A percentile compares a stretch with the other conserved stretches of the same genome.
Evolutionary conservation across 2,329 filamentous ascomycete species (phyloP).

Genomic region (Geosmithia putterillii): DNA sequence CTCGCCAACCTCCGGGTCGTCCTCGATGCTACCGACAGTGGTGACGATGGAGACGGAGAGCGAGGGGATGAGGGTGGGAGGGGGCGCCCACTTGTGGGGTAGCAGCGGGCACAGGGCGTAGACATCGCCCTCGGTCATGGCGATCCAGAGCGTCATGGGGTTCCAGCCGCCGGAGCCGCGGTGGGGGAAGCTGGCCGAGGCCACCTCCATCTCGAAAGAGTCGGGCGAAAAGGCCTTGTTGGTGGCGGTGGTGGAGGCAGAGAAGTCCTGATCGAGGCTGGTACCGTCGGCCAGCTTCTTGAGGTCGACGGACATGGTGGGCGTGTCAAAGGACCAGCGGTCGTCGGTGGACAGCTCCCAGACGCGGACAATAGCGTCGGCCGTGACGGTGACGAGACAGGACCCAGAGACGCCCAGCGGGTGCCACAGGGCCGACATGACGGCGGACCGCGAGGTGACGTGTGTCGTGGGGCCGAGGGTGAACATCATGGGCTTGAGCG

Average conservation of each 20-base stretch:
- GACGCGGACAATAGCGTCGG: constrained; percentile 74
- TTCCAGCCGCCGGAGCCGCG: constrained; percentile 73
- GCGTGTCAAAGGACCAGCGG: constrained; percentile 76
- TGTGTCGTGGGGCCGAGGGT: constrained; percentile 89
- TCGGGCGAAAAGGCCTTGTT: constrained; percentile 82
- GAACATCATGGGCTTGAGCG: constrained; percentile 73
- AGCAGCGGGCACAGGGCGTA: constrained; percentile 88
- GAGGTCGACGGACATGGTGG: constrained; percentile 74
- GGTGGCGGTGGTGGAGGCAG: constrained; percentile 59
- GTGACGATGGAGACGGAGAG: constrained; percentile 74
- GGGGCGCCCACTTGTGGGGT: constrained; percentile 74
- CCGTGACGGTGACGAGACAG: constrained; percentile 78
- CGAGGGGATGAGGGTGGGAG: constrained; percentile 65
- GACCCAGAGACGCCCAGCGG: constrained; percentile 73
- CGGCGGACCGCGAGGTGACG: constrained; percentile 70
- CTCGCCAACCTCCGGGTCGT: constrained; percentile 40
- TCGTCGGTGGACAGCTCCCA: constrained; percentile 85
- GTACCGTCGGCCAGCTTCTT: constrained; percentile 80
- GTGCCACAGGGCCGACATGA: constrained; percentile 83
- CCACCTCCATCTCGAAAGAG: constrained; percentile 85
- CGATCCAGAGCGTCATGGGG: constrained; percentile 90
- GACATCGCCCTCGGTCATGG: constrained; percentile 87
- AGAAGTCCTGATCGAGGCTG: constrained; percentile 71
- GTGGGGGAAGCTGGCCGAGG: constrained; percentile 67
- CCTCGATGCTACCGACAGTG: constrained; percentile 51